phyloP scores from a whole-genome alignment of 1,284 basidiomycete genomes.

The Leccinum angustisporum region DNA sequence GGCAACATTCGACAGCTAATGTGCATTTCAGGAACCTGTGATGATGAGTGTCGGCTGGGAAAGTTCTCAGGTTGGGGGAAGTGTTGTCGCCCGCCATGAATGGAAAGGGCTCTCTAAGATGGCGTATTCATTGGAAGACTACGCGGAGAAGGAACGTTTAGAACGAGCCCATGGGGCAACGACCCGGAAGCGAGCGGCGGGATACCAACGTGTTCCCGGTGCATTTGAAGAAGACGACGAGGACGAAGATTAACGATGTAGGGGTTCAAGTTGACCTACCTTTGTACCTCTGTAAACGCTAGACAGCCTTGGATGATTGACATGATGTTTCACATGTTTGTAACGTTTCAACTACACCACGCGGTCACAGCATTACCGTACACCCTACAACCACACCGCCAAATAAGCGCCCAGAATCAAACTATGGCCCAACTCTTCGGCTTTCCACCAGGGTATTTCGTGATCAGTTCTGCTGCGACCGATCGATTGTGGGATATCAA shows the following conservation, averaged over 20 bases:
- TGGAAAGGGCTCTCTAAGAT: conserved; percentile 89
- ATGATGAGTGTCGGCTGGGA: conserved; percentile 93
- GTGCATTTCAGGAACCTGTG: conserved; percentile 68
- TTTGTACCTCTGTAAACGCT: not conserved
- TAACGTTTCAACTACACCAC: not conserved
- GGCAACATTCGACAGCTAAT: conserved; percentile 11
- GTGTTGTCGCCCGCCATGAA: conserved; percentile 85
- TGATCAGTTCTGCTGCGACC: conserved; percentile 62
- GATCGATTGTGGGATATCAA: conserved; percentile 64
- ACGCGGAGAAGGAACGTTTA: conserved; percentile 54
- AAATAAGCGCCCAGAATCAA: not conserved
- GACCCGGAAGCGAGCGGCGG: conserved; percentile 10
- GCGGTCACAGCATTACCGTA: not conserved
- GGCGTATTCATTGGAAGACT: conserved; percentile 68
- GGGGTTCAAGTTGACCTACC: not conserved
- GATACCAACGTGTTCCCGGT: conserved; percentile 28
- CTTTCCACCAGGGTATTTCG: conserved; percentile 76
- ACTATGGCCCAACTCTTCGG: conserved; percentile 41
- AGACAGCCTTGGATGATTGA: not conserved
- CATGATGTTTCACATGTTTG: not conserved
- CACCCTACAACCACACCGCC: not conserved
- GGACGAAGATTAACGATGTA: conserved; percentile 14
- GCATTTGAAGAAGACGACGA: conserved; percentile 30
- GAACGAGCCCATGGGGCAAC: conserved; percentile 33
- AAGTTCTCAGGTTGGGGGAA: conserved; percentile 70